These are phyloP conservation scores for Penicillium sp. DNA, from an alignment of 2,329 filamentous ascomycete genomes.

Conservation along the genomic window DNA sequence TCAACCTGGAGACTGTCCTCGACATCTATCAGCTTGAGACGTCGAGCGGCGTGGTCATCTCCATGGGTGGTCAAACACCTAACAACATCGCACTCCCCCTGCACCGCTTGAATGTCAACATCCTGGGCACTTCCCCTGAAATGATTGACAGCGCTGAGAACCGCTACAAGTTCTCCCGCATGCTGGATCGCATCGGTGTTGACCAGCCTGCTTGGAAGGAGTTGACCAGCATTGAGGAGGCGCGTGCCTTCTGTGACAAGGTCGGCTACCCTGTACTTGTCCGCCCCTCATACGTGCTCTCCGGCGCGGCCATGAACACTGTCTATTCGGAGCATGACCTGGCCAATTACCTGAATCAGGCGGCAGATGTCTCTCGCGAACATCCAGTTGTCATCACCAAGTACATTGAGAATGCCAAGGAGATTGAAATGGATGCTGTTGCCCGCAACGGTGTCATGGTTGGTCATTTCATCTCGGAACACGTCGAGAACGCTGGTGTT, in stretches of 20 bases:
- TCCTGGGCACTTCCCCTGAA: conserved; percentile 91
- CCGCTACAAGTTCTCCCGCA: conserved; percentile 96
- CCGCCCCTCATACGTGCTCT: conserved; percentile 91
- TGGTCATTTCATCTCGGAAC: conserved; percentile 95
- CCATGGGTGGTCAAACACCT: conserved; percentile 94
- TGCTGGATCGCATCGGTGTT: conserved; percentile 89
- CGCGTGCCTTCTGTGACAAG: conserved; percentile 75
- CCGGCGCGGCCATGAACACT: conserved; percentile 97
- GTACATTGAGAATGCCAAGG: conserved; percentile 98
- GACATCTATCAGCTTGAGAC: conserved; percentile 89
- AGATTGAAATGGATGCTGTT: conserved; percentile 99
- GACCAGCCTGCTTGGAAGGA: conserved; percentile 99
- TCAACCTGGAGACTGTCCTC: conserved; percentile 80
- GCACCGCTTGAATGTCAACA: conserved; percentile 81
- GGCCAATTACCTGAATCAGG: conserved; percentile 80
- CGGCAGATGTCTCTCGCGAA: conserved; percentile 85
- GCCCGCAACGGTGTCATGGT: conserved; percentile 83
- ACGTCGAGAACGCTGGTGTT: conserved; percentile 97
- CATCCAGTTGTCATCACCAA: conserved; percentile 98
- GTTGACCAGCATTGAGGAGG: conserved; percentile 88
- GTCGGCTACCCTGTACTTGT: conserved; percentile 93
- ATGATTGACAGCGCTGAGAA: conserved; percentile 99
- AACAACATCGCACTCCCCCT: conserved; percentile 95
- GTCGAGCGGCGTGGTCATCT: conserved; percentile 78
- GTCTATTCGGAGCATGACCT: conserved; percentile 95